Conservation (phyloP, 208 protist genomes). For the Trypanosoma grayi region DNA sequence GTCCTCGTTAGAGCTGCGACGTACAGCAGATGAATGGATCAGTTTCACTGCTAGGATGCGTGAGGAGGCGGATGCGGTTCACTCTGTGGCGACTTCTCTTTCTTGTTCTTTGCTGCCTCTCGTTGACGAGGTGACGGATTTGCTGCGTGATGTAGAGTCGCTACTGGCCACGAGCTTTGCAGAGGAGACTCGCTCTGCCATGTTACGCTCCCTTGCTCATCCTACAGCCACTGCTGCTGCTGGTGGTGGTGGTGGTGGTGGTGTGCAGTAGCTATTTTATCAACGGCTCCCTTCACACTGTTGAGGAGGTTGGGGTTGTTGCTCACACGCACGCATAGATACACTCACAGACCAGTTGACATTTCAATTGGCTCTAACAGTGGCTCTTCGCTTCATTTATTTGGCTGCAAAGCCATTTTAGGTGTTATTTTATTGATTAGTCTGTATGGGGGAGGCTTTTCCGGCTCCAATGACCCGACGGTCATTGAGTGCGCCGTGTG, state of each 20-base stretch:
- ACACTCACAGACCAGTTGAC: too few species aligned
- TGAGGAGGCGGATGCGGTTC: background rate
- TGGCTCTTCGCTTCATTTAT: too few species aligned
- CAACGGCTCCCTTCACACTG: too few species aligned
- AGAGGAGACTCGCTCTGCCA: background rate
- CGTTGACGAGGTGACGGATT: background rate
- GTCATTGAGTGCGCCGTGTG: conserved; percentile 31
- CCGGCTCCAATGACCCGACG: background rate
- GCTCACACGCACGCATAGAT: too few species aligned
- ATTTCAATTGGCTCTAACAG: too few species aligned
- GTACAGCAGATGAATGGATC: background rate
- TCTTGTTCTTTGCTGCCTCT: conserved; percentile 7
- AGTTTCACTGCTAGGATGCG: background rate
- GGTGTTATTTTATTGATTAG: too few species aligned
- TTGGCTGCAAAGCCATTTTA: too few species aligned
- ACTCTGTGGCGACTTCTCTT: background rate
- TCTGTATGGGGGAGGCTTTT: conserved; percentile 10
- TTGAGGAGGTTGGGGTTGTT: too few species aligned
- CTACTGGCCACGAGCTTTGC: background rate
- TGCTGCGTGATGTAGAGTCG: background rate
- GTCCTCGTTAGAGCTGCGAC: background rate
- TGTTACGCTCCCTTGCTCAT: background rate
- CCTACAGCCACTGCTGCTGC: background rate
- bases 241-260: too few species aligned
- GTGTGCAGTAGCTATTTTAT: conserved; percentile 1